Evolutionary conservation across 345 rosid species (phyloP), one percentile per base, ranked within the genome.

Genomic region (Acer saccharum): DNA sequence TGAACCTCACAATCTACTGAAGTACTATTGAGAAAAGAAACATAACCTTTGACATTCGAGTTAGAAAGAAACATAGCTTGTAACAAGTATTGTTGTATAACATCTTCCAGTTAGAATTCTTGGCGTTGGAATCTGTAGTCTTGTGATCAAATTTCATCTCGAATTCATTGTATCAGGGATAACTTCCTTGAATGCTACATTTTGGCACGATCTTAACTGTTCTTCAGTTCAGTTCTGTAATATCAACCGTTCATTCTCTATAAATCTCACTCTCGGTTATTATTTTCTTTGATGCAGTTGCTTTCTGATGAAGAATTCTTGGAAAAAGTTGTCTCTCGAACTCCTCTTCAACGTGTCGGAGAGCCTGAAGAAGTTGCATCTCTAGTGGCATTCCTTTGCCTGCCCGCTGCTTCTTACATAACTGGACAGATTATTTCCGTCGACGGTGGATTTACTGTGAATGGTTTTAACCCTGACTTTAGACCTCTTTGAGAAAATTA

Each of bases 331-430:
- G 76, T 90, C 8, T 82, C 93, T 0, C 85, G 90, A 39, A 93
- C 98, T 3, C 97, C 98, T 4, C 92, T 91, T 48, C 86, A 85
- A 76, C 97, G 98, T 0, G 65, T 91, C 35, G 98, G 93, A 72
- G 95, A 94, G 76, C 82, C 98, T n/a, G 83, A 84, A 71, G 98
- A 94, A 84, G 98, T 93, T 0, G 83, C 98, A 8, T 89, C 93
- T 3, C 79, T 88, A 6, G 93, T 86, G 14, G 92, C 88, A 41
- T 94, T 82, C 84, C 89, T 92, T 10, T 89, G 97, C 87, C 80
- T 89, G 5, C 97, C 94, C 3, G 91, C 94, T n/a, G 83, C 97
- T 43, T 89, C 95, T 27, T 91, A 94, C 78, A 90, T 92, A 29
- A 94, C 94, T 0, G 98, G 97, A 44, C 97, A 91, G 73, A 66